Conservation (phyloP, 2,329 filamentous ascomycete genomes). For the Sarocladium brachiariae region DNA sequence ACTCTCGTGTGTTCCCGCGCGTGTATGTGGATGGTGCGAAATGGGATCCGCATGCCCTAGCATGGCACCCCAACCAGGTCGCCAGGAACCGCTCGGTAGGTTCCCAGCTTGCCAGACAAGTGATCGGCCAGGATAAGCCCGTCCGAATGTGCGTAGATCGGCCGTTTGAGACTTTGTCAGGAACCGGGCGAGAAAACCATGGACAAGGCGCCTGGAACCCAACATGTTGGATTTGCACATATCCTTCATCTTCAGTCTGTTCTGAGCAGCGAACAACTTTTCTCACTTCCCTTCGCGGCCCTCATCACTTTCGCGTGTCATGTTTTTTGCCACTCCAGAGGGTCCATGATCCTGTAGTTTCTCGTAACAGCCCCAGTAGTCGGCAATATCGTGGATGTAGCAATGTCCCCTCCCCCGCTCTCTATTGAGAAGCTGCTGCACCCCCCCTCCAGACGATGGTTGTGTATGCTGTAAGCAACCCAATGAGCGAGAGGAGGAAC, state of each 20-base stretch:
- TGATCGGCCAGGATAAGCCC: slow-evolving; percentile 4
- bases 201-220: slow-evolving; percentile 5
- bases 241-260: background rate
- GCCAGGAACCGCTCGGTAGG: slow-evolving; percentile 8
- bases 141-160: background rate
- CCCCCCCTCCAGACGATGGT: too few relatives aligned
- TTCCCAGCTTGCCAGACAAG: slow-evolving; percentile 7
- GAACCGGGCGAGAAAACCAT: slow-evolving; percentile 4
- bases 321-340: background rate
- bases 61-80: background rate
- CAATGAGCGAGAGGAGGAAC: background rate
- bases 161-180: slow-evolving; percentile 3
- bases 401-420: slow-evolving; percentile 6
- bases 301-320: background rate
- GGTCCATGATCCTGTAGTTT: background rate
- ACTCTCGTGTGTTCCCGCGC: background rate
- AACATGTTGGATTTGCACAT: background rate
- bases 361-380: background rate
- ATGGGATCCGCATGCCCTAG: background rate
- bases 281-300: background rate
- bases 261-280: too few relatives aligned
- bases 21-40: background rate
- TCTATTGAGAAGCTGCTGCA: slow-evolving; percentile 1
- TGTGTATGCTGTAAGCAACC: background rate
- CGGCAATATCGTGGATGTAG: background rate